Percentiles rank a stretch among this genome's conserved stretches.
These are phyloP conservation scores for Hymenoscyphus salicellus DNA, from an alignment of 2,329 filamentous ascomycete genomes.

Conservation along the genomic window DNA sequence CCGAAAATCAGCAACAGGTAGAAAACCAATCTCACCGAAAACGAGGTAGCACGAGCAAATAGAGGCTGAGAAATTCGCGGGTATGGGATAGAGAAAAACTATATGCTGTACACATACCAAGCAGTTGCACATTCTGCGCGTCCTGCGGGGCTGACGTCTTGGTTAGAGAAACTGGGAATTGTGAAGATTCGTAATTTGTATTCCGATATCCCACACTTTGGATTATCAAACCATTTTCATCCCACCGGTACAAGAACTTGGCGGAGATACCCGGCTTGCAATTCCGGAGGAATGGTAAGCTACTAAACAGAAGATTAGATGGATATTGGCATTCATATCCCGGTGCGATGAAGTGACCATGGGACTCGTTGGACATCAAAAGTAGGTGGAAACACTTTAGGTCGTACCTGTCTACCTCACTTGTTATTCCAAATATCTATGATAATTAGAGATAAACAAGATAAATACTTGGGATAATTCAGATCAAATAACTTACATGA, in stretches of 20 bases:
- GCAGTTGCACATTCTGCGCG: not conserved
- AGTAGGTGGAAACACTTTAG: no score
- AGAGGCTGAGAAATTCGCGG: not conserved
- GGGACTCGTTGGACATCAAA: no score
- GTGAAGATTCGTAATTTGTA: not conserved
- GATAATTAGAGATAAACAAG: no score
- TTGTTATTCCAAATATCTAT: no score
- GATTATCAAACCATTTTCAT: not conserved
- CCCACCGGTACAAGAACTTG: not conserved
- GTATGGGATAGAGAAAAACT: not conserved
- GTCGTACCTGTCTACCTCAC: no score
- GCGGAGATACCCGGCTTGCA: no score
- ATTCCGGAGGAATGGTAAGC: no score
- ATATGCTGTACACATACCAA: not conserved
- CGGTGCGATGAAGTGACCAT: no score
- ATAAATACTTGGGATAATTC: no score
- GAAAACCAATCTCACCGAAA: not conserved
- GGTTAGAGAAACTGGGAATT: not conserved
- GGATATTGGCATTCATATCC: no score
- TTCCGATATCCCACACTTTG: not conserved
- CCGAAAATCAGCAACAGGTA: not conserved
- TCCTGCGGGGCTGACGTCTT: not conserved
- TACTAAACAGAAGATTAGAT: no score
- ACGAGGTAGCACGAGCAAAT: not conserved
- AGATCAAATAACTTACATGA: no score